Percentiles rank a stretch among this genome's conserved stretches.
Conservation (phyloP, 768 basidiomycete genomes). For the Boletus huronensis region DNA sequence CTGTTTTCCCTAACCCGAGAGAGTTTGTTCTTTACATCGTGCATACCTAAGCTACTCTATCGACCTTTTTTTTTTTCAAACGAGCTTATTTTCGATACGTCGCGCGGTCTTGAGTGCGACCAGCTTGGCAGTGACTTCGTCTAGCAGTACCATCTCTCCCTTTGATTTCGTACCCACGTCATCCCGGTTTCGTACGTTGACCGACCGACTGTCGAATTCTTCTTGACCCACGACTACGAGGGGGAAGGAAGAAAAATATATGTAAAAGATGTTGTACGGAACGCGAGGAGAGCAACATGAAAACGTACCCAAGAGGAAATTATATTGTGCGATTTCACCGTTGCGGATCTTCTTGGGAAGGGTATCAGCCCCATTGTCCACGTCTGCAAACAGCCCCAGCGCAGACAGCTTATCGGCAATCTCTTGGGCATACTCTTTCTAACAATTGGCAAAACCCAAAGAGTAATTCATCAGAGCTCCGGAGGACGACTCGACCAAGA, state of each 20-base stretch:
- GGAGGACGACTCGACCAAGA: neutral
- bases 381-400: constrained; percentile 82
- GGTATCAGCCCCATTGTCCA: constrained; percentile 89
- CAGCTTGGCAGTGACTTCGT: constrained; percentile 67
- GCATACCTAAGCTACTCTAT: constrained; percentile 13
- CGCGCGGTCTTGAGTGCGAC: constrained; percentile 62
- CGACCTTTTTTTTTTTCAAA: constrained; percentile 11
- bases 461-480: no score
- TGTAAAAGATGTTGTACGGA: neutral
- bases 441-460: neutral
- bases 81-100: constrained; percentile 52
- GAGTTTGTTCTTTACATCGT: neutral
- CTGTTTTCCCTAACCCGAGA: neutral
- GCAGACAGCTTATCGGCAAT: constrained; percentile 64
- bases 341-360: constrained; percentile 97
- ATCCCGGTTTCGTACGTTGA: constrained; percentile 95
- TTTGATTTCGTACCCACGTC: constrained; percentile 84
- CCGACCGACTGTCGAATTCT: constrained; percentile 80
- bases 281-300: neutral
- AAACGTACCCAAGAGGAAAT: constrained; percentile 87
- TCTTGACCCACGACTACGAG: constrained; percentile 87
- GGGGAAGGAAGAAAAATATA: neutral
- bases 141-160: constrained; percentile 70
- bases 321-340: constrained; percentile 95
- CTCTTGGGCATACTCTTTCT: constrained; percentile 90